A percentile compares a stretch with the other conserved stretches of the same genome.
phyloP scores from a whole-genome alignment of 192 early-diverging fungal genomes.

The Entomortierella beljakovae region DNA sequence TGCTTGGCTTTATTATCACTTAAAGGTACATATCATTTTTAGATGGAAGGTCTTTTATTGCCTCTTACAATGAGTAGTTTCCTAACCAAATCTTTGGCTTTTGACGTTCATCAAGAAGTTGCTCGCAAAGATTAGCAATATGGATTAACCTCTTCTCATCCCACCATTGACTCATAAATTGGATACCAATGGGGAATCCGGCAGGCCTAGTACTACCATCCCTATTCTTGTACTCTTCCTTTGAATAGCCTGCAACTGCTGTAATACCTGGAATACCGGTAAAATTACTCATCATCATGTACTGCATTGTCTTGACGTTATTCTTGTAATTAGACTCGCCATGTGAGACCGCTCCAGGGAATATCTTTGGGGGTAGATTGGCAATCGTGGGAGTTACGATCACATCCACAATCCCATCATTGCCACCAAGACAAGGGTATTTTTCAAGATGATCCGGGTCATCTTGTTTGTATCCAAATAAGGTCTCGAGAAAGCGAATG shows the following conservation, averaged over 20 bases:
- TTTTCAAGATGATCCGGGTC: slow-evolving; percentile 21
- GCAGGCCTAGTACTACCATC: slow-evolving; percentile 32
- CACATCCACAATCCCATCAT: slow-evolving; percentile 61
- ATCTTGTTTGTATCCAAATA: slow-evolving; percentile 57
- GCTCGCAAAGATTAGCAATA: slow-evolving; percentile 67
- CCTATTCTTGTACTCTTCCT: slow-evolving; percentile 26
- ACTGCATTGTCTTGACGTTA: slow-evolving; percentile 67
- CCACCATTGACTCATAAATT: slow-evolving; percentile 78
- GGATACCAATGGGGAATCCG: slow-evolving; percentile 72
- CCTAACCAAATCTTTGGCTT: slow-evolving; percentile 55
- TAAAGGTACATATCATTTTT: not conserved
- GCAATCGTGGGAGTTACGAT: slow-evolving; percentile 73
- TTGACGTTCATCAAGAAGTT: slow-evolving; percentile 51
- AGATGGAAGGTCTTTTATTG: not conserved
- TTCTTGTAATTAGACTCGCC: slow-evolving; percentile 68
- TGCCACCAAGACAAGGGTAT: slow-evolving; percentile 25
- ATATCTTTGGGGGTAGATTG: slow-evolving; percentile 66
- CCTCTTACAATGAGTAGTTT: slow-evolving; percentile 8
- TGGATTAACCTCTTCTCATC: slow-evolving; percentile 72
- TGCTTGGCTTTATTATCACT: not conserved
- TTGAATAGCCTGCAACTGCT: slow-evolving; percentile 69
- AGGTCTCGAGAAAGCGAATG: slow-evolving; percentile 60
- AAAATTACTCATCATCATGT: slow-evolving; percentile 70
- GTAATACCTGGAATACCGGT: slow-evolving; percentile 73
- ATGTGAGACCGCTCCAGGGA: slow-evolving; percentile 45